Percentiles rank a stretch among this genome's conserved stretches.
phyloP scores from a whole-genome alignment of 208 protist genomes.

The Trypanosoma congolense region DNA sequence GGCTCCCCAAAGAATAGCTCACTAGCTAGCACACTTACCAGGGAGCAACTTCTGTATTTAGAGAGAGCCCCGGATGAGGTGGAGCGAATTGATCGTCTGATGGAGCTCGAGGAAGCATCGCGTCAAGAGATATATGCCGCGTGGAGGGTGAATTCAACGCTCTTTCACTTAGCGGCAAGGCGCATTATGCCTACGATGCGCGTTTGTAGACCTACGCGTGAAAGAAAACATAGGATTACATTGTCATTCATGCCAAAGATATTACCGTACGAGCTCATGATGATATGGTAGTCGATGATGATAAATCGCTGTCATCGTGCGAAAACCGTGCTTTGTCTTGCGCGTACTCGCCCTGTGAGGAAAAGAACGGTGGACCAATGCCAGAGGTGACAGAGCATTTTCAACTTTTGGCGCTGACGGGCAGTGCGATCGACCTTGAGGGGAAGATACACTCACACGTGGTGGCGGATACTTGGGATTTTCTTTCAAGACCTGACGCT shows the following conservation, averaged over 20 bases:
- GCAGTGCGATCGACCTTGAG: slow-evolving; percentile 36
- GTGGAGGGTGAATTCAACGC: slow-evolving; percentile 49
- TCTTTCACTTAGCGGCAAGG: slow-evolving; percentile 45
- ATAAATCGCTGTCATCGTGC: neutral
- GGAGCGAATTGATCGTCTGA: slow-evolving; percentile 46
- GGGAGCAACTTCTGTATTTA: slow-evolving; percentile 35
- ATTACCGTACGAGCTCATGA: slow-evolving; percentile 34
- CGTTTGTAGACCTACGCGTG: slow-evolving; percentile 19
- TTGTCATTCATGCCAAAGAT: slow-evolving; percentile 62
- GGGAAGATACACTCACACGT: slow-evolving; percentile 34
- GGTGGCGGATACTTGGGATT: slow-evolving; percentile 69
- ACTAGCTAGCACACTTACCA: slow-evolving; percentile 3
- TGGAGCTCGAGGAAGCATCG: slow-evolving; percentile 52
- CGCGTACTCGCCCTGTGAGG: neutral
- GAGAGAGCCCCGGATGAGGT: slow-evolving; percentile 24
- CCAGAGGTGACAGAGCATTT: slow-evolving; percentile 57
- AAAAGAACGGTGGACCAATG: neutral
- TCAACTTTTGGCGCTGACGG: slow-evolving; percentile 70
- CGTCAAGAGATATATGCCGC: slow-evolving; percentile 57
- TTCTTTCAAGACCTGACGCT: slow-evolving; percentile 38
- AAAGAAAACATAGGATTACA: neutral
- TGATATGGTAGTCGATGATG: neutral
- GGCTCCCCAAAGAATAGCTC: neutral
- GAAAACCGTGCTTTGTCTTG: too few species aligned
- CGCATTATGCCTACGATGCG: slow-evolving; percentile 75